These are phyloP conservation scores for Aspergillus nidulans DNA, from an alignment of 495 filamentous ascomycete species.

Conservation along the genomic window DNA sequence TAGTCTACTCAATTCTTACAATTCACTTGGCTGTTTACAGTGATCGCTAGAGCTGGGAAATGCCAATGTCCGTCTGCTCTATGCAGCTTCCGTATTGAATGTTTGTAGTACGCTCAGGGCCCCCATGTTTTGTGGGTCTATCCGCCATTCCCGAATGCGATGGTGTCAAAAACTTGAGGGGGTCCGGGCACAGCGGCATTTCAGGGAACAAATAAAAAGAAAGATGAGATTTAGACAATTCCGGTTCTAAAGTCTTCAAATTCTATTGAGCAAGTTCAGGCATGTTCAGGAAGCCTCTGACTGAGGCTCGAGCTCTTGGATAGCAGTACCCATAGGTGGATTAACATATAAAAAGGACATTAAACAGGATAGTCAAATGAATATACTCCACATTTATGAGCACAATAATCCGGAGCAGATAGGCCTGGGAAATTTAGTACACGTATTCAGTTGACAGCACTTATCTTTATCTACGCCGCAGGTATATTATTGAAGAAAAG, in stretches of 20 bases:
- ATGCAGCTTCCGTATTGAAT: too few relatives aligned
- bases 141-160: neutral
- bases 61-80: too few relatives aligned
- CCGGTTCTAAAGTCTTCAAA: neutral
- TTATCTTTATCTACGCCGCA: neutral
- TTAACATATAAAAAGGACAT: neutral
- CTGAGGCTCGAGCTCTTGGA: neutral
- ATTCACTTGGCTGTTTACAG: too few relatives aligned
- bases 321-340: neutral
- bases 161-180: neutral
- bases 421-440: neutral
- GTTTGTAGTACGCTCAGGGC: neutral
- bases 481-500: neutral
- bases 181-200: neutral
- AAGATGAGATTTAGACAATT: neutral
- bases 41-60: neutral
- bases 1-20: too few relatives aligned
- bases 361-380: neutral
- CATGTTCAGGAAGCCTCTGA: neutral
- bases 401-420: neutral
- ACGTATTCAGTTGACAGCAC: neutral
- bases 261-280: neutral
- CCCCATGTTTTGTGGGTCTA: constrained; percentile 19
- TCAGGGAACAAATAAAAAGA: neutral
- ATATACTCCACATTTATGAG: neutral